Conservation (phyloP, 2,329 filamentous ascomycete genomes). For the Pyricularia pennisetigena region DNA sequence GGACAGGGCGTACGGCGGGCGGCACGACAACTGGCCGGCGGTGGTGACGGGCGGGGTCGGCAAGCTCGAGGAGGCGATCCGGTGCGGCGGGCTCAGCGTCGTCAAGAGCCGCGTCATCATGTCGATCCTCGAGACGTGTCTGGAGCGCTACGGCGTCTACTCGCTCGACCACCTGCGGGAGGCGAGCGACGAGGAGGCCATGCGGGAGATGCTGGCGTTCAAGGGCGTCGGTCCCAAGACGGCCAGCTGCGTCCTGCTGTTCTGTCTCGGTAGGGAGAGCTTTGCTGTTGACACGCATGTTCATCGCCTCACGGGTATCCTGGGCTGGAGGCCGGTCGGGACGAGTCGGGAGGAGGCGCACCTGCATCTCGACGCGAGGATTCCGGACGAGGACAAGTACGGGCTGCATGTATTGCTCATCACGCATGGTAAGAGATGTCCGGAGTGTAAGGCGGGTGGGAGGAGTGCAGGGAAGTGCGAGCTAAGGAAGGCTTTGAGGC, state of each 20-base stretch:
- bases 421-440: constrained; percentile 38
- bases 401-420: constrained; percentile 45
- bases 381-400: constrained; percentile 45
- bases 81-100: constrained; percentile 59
- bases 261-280: constrained; percentile 40
- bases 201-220: constrained; percentile 38
- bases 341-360: constrained; percentile 36
- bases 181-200: constrained; percentile 33
- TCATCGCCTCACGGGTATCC: constrained; percentile 38
- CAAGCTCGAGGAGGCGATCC: constrained; percentile 60
- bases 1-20: constrained; percentile 53
- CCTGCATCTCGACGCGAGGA: constrained; percentile 39
- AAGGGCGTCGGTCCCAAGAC: constrained; percentile 49
- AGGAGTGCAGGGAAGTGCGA: constrained; percentile 1
- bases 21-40: constrained; percentile 66
- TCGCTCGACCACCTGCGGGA: constrained; percentile 41
- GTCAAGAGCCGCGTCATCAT: constrained; percentile 67
- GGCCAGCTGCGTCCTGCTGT: constrained; percentile 45
- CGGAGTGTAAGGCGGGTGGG: constrained; percentile 3
- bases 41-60: constrained; percentile 48
- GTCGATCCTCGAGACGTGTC: constrained; percentile 58
- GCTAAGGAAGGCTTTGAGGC: background rate
- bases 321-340: constrained; percentile 44
- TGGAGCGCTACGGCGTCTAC: constrained; percentile 14
- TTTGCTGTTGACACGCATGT: constrained; percentile 52